Conservation (phyloP, 2,329 filamentous ascomycete species). For the Blastomyces parvus region DNA sequence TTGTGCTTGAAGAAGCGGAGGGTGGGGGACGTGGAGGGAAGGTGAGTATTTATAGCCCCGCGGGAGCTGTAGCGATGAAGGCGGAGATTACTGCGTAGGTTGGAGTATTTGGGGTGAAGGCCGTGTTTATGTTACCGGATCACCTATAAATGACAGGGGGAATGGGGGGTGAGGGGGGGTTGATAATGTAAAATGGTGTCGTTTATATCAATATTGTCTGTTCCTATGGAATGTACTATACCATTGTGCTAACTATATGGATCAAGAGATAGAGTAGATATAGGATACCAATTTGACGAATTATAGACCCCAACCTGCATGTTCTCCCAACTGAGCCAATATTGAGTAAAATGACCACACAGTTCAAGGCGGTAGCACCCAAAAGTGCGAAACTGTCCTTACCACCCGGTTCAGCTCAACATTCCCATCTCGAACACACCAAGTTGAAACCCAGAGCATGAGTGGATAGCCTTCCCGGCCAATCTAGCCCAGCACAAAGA, state of each 20-base stretch:
- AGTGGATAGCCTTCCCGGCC: no score
- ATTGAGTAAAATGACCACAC: not conserved
- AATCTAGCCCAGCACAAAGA: no score
- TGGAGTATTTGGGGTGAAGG: not conserved
- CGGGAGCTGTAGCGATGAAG: conserved; percentile 30
- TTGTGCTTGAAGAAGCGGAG: conserved; percentile 33
- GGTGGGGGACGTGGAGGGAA: conserved; percentile 19
- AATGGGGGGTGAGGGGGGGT: not conserved
- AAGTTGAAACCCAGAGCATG: no score
- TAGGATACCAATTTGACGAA: not conserved
- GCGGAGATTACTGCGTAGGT: conserved; percentile 24
- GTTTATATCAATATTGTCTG: not conserved
- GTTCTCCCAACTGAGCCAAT: not conserved
- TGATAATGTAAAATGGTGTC: no score
- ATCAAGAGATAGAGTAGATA: not conserved
- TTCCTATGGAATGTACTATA: not conserved
- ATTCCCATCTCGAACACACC: no score
- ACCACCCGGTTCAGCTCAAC: no score
- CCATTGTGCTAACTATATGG: not conserved
- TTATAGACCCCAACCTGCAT: not conserved
- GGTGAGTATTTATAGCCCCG: conserved; percentile 29
- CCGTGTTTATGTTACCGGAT: not conserved
- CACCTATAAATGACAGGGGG: not conserved
- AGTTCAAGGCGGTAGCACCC: not conserved
- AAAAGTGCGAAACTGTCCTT: no score